phyloP scores from a whole-genome alignment of 2,329 filamentous ascomycete species.

The Trichoderma sp. region DNA sequence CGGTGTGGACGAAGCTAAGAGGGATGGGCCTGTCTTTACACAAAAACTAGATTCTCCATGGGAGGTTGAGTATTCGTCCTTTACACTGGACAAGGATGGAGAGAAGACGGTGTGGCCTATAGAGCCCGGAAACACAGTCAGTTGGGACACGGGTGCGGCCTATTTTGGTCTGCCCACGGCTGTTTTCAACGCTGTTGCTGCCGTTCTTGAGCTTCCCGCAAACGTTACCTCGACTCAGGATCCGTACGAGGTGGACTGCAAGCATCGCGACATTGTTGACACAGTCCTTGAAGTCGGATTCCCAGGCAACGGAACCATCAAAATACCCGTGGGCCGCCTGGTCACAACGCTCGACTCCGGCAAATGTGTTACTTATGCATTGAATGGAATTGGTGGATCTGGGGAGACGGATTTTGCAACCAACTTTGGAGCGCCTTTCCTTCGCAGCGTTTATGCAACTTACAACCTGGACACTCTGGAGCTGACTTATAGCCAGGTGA shows the following conservation, averaged over 20 bases:
- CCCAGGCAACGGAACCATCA: neutral
- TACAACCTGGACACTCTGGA: neutral
- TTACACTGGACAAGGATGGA: neutral
- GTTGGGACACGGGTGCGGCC: conserved; percentile 6
- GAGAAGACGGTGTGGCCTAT: neutral
- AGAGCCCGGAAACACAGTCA: neutral
- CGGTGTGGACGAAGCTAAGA: neutral
- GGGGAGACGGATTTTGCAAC: neutral
- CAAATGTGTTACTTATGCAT: conserved; percentile 1
- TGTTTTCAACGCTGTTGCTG: neutral
- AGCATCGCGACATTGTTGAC: neutral
- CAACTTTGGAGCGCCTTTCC: neutral
- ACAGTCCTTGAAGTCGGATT: neutral
- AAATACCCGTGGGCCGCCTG: neutral
- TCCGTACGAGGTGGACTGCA: conserved; percentile 11
- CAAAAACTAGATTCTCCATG: neutral
- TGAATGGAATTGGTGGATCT: neutral
- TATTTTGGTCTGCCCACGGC: neutral
- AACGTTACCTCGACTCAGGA: neutral
- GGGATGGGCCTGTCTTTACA: neutral
- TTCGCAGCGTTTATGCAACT: conserved; percentile 2
- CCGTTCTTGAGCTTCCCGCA: neutral
- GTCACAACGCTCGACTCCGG: neutral
- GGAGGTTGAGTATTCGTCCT: conserved; percentile 1
- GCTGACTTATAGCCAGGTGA: conserved; percentile 1